phyloP scores from a whole-genome alignment of 345 rosid species.

The Barbarea vulgaris region DNA sequence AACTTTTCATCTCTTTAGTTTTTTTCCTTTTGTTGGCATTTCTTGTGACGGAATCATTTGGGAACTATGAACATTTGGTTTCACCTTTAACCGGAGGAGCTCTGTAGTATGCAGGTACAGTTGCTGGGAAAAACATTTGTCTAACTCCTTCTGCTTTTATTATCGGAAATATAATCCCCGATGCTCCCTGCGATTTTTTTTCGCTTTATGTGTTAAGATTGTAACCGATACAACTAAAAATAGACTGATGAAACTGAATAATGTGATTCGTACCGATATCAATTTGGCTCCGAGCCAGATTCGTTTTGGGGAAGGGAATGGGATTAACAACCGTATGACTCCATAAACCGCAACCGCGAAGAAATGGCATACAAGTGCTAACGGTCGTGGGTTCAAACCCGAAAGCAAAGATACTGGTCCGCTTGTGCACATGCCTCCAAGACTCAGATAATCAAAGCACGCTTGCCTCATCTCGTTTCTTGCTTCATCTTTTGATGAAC shows the following conservation, averaged over 20 bases:
- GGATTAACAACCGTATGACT: slow-evolving; percentile 47
- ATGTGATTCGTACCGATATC: slow-evolving; percentile 40
- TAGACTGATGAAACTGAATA: background rate
- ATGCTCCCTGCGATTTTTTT: slow-evolving; percentile 47
- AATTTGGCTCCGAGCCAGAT: slow-evolving; percentile 53
- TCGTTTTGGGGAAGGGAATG: slow-evolving; percentile 54
- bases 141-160: slow-evolving; percentile 56
- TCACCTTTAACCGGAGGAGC: slow-evolving; percentile 40
- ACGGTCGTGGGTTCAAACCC: slow-evolving; percentile 50
- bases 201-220: background rate
- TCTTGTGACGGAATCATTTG: slow-evolving; percentile 14
- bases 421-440: slow-evolving; percentile 46
- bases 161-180: slow-evolving; percentile 56
- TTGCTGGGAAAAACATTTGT: slow-evolving; percentile 56
- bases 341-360: slow-evolving; percentile 56
- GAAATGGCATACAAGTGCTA: slow-evolving; percentile 49
- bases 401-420: slow-evolving; percentile 56
- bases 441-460: slow-evolving; percentile 49
- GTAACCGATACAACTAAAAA: background rate
- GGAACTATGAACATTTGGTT: slow-evolving; percentile 35
- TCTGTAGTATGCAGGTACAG: slow-evolving; percentile 54
- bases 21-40: slow-evolving; percentile 1
- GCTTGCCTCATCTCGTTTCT: slow-evolving; percentile 55
- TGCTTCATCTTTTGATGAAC: slow-evolving; percentile 50
- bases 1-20: background rate